Percentiles rank a stretch among this genome's conserved stretches.
Evolutionary conservation across 345 rosid species (phyloP).

Genomic region (Cochlearia excelsa): DNA sequence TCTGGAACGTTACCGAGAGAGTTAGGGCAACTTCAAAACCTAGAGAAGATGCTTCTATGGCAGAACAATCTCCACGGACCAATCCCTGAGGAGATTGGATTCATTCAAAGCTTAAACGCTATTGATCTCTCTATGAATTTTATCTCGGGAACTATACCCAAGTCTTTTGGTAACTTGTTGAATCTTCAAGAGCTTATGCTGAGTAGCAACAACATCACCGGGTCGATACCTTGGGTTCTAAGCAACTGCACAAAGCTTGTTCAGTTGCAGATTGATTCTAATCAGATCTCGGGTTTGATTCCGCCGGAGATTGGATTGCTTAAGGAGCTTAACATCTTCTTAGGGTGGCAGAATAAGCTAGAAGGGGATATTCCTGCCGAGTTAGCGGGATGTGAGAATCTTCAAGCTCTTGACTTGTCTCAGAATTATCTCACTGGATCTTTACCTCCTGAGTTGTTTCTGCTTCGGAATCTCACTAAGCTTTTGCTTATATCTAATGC

Average conservation of each 20-base stretch:
- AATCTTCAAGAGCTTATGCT: constrained; percentile 78
- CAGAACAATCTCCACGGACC: constrained; percentile 64
- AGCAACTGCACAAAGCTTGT: constrained; percentile 56
- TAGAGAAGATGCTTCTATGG: constrained; percentile 70
- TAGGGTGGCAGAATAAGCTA: constrained; percentile 79
- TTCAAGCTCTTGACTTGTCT: constrained; percentile 67
- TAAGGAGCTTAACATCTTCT: constrained; percentile 60
- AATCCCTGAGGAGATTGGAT: constrained; percentile 77
- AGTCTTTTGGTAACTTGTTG: constrained; percentile 58
- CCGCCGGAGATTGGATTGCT: constrained; percentile 69
- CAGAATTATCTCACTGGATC: constrained; percentile 65
- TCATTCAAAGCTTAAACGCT: constrained; percentile 53
- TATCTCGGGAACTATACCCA: constrained; percentile 71
- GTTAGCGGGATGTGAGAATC: constrained; percentile 57
- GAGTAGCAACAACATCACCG: constrained; percentile 75
- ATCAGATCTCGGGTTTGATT: constrained; percentile 67
- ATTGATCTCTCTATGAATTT: constrained; percentile 76
- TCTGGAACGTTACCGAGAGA: constrained; percentile 61
- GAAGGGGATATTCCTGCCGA: constrained; percentile 67
- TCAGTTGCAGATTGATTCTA: constrained; percentile 75
- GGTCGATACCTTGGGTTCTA: constrained; percentile 68
- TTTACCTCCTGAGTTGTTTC: constrained; percentile 65
- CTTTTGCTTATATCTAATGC: constrained; percentile 68
- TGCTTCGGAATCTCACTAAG: constrained; percentile 67
- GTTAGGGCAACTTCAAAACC: constrained; percentile 51